These are phyloP conservation scores for Exophiala phaeomuriformis DNA, from an alignment of 2,329 filamentous ascomycete genomes.

Conservation along the genomic window DNA sequence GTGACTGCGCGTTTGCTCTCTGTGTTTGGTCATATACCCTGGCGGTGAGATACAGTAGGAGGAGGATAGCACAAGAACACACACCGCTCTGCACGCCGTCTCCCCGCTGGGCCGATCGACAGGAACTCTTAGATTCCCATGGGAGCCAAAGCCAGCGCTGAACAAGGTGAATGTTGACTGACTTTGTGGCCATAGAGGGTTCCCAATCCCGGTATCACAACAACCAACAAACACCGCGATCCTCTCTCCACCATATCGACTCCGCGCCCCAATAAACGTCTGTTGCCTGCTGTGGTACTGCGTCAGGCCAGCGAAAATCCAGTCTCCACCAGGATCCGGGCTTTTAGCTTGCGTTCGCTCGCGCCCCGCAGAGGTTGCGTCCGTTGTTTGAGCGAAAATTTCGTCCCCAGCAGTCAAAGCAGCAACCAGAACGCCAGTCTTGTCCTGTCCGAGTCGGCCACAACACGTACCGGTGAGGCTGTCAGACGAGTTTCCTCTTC, in stretches of 20 bases:
- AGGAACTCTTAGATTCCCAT: background rate
- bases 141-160: background rate
- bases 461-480: slow-evolving; percentile 18
- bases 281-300: slow-evolving; percentile 7
- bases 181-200: slow-evolving; percentile 8
- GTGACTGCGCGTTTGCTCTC: background rate
- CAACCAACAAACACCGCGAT: background rate
- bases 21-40: slow-evolving; percentile 16
- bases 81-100: no score
- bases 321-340: slow-evolving; percentile 10
- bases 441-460: slow-evolving; percentile 6
- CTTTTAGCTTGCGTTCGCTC: slow-evolving; percentile 11
- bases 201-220: slow-evolving; percentile 10
- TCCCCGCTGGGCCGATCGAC: background rate
- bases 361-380: slow-evolving; percentile 7
- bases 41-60: background rate
- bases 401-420: slow-evolving; percentile 8
- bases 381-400: slow-evolving; percentile 15
- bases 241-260: slow-evolving; percentile 4
- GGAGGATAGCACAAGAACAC: background rate
- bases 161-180: slow-evolving; percentile 18
- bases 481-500: slow-evolving; percentile 12
- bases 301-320: slow-evolving; percentile 3
- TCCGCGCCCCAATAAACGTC: slow-evolving; percentile 10
- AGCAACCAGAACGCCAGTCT: slow-evolving; percentile 4